phyloP scores from a whole-genome alignment of 768 basidiomycete genomes.

The Auricularia heimuer region DNA sequence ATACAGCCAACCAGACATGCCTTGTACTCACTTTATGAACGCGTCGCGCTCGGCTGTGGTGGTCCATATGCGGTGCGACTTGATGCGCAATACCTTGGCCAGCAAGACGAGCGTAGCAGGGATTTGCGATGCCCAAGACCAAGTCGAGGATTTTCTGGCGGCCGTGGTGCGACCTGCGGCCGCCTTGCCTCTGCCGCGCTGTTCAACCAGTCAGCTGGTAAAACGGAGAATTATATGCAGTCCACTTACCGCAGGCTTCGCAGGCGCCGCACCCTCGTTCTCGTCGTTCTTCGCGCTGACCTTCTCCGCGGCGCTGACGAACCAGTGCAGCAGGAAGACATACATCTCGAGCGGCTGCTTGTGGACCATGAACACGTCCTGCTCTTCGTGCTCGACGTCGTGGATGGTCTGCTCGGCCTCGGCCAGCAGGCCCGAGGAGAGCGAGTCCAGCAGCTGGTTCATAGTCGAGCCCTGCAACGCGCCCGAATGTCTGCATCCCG shows the following conservation, averaged over 20 bases:
- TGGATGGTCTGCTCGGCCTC: conserved; percentile 64
- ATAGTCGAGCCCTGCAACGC: conserved; percentile 54
- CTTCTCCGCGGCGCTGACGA: conserved; percentile 71
- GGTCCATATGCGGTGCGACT: conserved; percentile 80
- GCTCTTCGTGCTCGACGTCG: conserved; percentile 59
- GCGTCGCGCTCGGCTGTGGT: conserved; percentile 77
- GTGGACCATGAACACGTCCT: conserved; percentile 50
- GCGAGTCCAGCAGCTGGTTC: conserved; percentile 81
- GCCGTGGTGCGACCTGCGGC: neutral
- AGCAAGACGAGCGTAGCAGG: conserved; percentile 59
- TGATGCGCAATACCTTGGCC: conserved; percentile 55
- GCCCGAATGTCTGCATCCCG: conserved; percentile 34
- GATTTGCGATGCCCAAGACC: conserved; percentile 76
- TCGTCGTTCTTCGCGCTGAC: conserved; percentile 47
- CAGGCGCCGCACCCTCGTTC: conserved; percentile 27
- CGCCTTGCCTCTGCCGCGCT: neutral
- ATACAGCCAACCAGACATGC: too few species aligned
- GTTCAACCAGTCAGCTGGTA: too few species aligned
- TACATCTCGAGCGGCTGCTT: conserved; percentile 80
- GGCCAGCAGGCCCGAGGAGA: conserved; percentile 62
- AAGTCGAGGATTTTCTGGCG: conserved; percentile 20
- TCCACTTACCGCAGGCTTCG: conserved; percentile 16
- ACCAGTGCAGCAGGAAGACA: conserved; percentile 89
- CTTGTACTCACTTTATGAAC: conserved; percentile 59
- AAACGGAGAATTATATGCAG: neutral